Conservation (phyloP, 805 yeast genomes). For the Barnettozyma siamensis region DNA sequence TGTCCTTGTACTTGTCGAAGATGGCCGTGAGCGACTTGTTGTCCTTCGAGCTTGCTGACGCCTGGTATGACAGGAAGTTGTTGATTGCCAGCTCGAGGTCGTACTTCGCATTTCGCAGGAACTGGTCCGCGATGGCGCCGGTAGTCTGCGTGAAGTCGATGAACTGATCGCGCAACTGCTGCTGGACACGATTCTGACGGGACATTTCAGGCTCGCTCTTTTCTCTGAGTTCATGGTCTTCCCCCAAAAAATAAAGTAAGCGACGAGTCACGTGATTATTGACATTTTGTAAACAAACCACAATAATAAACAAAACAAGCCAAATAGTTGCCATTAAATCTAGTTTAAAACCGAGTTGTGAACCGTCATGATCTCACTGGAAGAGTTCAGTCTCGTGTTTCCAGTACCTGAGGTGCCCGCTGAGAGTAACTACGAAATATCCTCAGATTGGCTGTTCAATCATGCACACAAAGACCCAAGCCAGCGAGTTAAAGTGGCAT, state of each 20-base stretch:
- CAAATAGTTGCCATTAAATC: too few species aligned
- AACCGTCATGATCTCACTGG: not conserved
- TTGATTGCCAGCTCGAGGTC: conserved; percentile 26
- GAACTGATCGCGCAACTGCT: conserved; percentile 25
- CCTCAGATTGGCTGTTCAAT: conserved; percentile 20
- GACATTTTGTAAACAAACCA: not conserved
- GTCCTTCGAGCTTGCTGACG: conserved; percentile 14
- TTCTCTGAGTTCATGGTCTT: too few species aligned
- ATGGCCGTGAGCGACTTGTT: conserved; percentile 12
- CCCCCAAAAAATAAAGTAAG: too few species aligned
- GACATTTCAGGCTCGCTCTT: conserved; percentile 16
- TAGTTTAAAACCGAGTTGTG: too few species aligned
- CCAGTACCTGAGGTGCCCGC: conserved; percentile 14
- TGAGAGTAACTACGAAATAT: conserved; percentile 19
- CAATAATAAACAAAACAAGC: not conserved
- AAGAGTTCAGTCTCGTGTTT: conserved; percentile 13
- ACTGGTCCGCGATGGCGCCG: conserved; percentile 19
- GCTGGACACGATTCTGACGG: conserved; percentile 15
- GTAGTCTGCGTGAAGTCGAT: conserved; percentile 25
- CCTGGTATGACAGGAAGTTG: conserved; percentile 20
- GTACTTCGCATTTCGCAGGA: conserved; percentile 18
- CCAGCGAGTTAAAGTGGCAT: conserved; percentile 18
- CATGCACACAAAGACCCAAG: conserved; percentile 22
- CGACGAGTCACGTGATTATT: not conserved
- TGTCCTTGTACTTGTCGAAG: conserved; percentile 22